Evolutionary conservation across 2,329 filamentous ascomycete genomes (phyloP), one percentile per base, ranked within the genome.

Genomic region (Westerdykella ornata): DNA sequence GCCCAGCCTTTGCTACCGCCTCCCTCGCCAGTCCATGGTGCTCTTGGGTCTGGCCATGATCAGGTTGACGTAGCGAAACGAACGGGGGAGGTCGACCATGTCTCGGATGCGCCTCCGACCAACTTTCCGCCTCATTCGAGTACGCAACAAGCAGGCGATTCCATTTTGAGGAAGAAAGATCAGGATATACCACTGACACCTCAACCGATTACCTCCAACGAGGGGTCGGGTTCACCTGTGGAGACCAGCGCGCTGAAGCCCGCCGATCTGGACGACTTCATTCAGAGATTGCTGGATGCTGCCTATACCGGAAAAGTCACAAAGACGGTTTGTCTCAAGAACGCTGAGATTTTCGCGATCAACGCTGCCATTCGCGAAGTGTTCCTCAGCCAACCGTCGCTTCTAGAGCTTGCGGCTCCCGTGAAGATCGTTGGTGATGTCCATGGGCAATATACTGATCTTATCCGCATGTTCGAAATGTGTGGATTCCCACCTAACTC

Each of bases 401-500:
- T 98, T 17, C 71, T 98, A 42, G 92, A 98, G 68, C 77, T 98
- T 35, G 84, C 90, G 48, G 87, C 92, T 4, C 90, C 92, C 0
- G 92, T 98, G 60, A 98, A 98, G 72, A 94, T 98, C 57, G 92
- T 97, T 19, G 90, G 90, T 38, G 90, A 97, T 63, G 88, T 97
- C 12, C 90, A 97, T 63, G 90, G 90, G 38, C 90, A 97, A 67
- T 97, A 95, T 66, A 94, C 88, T 9, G 90, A 97, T 66, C 72
- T 97, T 38, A 94, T 97, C 58, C 82, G 90, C 49, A 87, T 97
- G 78, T 97, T 97, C 60, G 90, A 97, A 67, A 96, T 96, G 89
- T 96, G 90, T 62, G 90, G 90, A 4, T 97, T 96, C 60, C 90
- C 90, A 6, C 90, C 90, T 2, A 84, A 79, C 47, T 80, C 88